Evolutionary conservation across 2,329 filamentous ascomycete genomes (phyloP).

Genomic region (Herpotrichia juniperi): DNA sequence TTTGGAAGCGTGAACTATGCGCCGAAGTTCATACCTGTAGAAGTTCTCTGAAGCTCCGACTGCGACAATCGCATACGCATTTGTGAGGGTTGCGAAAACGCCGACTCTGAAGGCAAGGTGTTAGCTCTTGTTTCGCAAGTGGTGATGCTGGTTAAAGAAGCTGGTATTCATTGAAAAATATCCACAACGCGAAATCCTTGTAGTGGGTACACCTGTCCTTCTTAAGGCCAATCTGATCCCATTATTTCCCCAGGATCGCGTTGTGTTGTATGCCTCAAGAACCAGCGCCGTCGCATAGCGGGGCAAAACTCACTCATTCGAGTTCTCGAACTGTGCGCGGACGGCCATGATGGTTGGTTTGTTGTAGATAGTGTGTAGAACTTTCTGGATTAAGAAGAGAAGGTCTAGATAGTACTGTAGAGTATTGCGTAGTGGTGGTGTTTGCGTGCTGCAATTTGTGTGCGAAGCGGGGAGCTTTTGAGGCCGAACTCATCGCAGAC

Average conservation of each 20-base stretch:
- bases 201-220: too few species aligned
- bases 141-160: too few species aligned
- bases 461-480: conserved; percentile 9
- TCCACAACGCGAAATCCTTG: too few species aligned
- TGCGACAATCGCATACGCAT: conserved; percentile 93
- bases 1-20: neutral
- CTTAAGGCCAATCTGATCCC: too few species aligned
- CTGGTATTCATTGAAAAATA: too few species aligned
- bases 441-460: conserved; percentile 5
- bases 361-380: neutral
- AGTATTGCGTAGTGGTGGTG: conserved; percentile 6
- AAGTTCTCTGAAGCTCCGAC: conserved; percentile 98
- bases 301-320: conserved; percentile 74
- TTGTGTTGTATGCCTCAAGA: too few species aligned
- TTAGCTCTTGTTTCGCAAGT: neutral
- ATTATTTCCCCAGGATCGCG: too few species aligned
- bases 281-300: too few species aligned
- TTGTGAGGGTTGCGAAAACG: conserved; percentile 95
- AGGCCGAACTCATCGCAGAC: too few species aligned
- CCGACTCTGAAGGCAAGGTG: conserved; percentile 71
- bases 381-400: neutral
- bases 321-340: conserved; percentile 79
- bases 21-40: conserved; percentile 71
- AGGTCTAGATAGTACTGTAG: neutral
- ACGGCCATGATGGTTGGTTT: conserved; percentile 54